Evolutionary conservation across 2,329 filamentous ascomycete genomes (phyloP), one percentile per base, ranked within the genome.

Genomic region (Penicillium sp.): DNA sequence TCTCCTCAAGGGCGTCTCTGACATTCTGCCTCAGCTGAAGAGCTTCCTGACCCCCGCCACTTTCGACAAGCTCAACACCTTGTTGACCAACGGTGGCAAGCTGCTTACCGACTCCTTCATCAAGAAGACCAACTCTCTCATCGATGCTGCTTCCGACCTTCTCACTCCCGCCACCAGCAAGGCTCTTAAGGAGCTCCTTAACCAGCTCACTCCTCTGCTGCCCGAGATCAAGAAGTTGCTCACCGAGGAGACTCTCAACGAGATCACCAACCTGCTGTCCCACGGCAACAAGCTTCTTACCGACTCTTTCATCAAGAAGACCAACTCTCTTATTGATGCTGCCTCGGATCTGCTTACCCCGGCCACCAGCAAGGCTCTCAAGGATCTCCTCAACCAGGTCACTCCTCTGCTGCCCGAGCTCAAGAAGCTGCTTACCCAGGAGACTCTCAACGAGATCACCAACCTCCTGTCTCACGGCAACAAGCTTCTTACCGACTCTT

Each of bases 11-110:
- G 33, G 46, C 5, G 33, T 50, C 4, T 19, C 37, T 75, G 68
- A 49, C 81, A 87, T 8, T 81, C 84, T 6, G 78, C 80, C 36
- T 82, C 92, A 57, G 86, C 90, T n/a, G 76, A 94, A 9, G 90
- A 90, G 0, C 77, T 52, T 60, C 2, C 26, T 59, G 14, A 79
- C 79, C 21, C 79, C 84, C 31, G 81, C 86, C 44, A 91, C 95
- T 67, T 75, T 93, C 7, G 82, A 87, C 42, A 53, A 52, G 14
- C 23, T 60, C 8, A 43, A 53, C 42, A 49, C 24, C 13, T 39
- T 60, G 11, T 34, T 60, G 16, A 44, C 31, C 24, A 60, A 62
- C 21, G 61, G 54, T 16, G 56, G 58, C 37, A 43, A 62, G 48
- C 50, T 64, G 1, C 42, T 61, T 2, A 50, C 46, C 14, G 34